Percentiles rank a stretch among this genome's conserved stretches.
phyloP scores from a whole-genome alignment of 257 asterid species.

The Pogostemon cablin region DNA sequence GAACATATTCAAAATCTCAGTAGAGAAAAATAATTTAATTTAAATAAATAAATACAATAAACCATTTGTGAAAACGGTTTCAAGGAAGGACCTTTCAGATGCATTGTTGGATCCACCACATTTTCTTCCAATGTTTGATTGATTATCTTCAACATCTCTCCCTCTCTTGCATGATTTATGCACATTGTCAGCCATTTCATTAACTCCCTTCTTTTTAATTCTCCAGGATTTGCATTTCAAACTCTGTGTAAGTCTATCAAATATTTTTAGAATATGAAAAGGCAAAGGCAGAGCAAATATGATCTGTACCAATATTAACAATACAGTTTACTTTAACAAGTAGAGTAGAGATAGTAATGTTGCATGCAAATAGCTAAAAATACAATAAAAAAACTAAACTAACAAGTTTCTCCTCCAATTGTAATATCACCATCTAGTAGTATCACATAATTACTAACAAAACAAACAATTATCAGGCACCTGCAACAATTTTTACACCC shows the following conservation, averaged over 20 bases:
- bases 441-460: not conserved
- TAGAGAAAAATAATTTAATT: not conserved
- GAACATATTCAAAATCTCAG: slow-evolving; percentile 10
- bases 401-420: not conserved
- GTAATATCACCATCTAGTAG: not conserved
- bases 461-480: not conserved
- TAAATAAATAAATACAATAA: not conserved
- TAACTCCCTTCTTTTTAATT: slow-evolving; percentile 36
- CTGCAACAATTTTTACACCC: slow-evolving; percentile 1
- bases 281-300: not conserved
- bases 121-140: not conserved
- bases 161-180: slow-evolving; percentile 29
- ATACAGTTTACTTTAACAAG: not conserved
- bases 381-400: not conserved
- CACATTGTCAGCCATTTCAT: slow-evolving; percentile 19
- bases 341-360: not conserved
- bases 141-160: slow-evolving; percentile 42
- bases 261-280: slow-evolving; percentile 27
- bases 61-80: slow-evolving; percentile 23
- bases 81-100: slow-evolving; percentile 42
- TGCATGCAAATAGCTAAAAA: not conserved
- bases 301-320: slow-evolving; percentile 30
- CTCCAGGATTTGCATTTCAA: slow-evolving; percentile 30
- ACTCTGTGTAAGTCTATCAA: slow-evolving; percentile 43
- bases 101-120: slow-evolving; percentile 13